Percentiles rank a stretch among this genome's conserved stretches.
Conservation (phyloP, 2,329 filamentous ascomycete genomes). For the Corniculantispora saksenae region DNA sequence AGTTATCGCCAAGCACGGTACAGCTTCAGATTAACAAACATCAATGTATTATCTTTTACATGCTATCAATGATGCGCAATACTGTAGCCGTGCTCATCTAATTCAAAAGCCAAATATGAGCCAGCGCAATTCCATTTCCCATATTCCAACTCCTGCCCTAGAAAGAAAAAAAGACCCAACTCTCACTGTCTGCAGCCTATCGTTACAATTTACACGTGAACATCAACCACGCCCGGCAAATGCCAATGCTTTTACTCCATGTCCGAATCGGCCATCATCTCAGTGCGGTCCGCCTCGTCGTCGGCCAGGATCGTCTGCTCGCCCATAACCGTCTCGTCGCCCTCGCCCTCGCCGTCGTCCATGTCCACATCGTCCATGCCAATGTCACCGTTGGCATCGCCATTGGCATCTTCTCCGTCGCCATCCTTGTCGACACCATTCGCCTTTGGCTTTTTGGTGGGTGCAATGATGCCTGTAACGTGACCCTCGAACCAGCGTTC, state of each 20-base stretch:
- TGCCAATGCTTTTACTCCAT: conserved; percentile 28
- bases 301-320: conserved; percentile 42
- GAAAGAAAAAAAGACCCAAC: neutral
- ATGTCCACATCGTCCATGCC: conserved; percentile 45
- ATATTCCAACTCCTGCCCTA: conserved; percentile 3
- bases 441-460: conserved; percentile 43
- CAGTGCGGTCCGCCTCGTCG: conserved; percentile 45
- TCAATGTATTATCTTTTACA: neutral
- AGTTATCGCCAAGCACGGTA: too few relatives aligned
- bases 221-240: neutral
- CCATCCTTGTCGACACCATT: conserved; percentile 21
- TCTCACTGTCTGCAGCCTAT: conserved; percentile 1
- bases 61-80: neutral
- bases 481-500: conserved; percentile 61
- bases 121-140: conserved; percentile 7
- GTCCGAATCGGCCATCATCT: conserved; percentile 39
- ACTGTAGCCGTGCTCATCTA: neutral
- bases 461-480: conserved; percentile 48
- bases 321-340: conserved; percentile 25
- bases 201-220: conserved; percentile 17
- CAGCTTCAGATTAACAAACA: neutral
- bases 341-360: conserved; percentile 40
- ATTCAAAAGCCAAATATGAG: neutral
- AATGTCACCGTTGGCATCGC: conserved; percentile 42
- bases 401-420: conserved; percentile 29